phyloP scores from a whole-genome alignment of 2,329 filamentous ascomycete genomes.

The Calonectria ilicicola region DNA sequence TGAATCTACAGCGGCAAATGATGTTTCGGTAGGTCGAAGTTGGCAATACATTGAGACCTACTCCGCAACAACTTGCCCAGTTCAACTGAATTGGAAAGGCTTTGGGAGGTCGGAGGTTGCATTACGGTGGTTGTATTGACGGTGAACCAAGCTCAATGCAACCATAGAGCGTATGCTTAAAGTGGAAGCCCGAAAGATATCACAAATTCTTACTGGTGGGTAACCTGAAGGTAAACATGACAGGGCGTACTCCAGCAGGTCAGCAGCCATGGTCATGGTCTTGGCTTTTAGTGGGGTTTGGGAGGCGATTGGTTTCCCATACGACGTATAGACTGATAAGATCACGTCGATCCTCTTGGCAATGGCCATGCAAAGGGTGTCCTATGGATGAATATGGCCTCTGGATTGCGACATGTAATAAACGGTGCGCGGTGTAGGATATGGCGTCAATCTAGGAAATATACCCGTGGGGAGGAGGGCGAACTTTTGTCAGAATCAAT shows the following conservation, averaged over 20 bases:
- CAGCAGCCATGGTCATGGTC: neutral
- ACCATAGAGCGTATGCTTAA: neutral
- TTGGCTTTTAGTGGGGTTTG: neutral
- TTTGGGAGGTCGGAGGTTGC: neutral
- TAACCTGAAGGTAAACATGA: neutral
- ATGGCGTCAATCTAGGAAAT: conserved; percentile 35
- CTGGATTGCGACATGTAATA: conserved; percentile 29
- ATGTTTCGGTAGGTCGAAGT: neutral
- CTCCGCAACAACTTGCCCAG: neutral
- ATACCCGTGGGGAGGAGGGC: conserved; percentile 19
- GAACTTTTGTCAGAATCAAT: conserved; percentile 30
- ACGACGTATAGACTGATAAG: neutral
- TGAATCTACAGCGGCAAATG: neutral
- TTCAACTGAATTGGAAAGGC: neutral
- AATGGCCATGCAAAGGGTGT: neutral
- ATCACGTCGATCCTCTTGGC: neutral
- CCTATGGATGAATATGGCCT: conserved; percentile 15
- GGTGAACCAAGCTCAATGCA: neutral
- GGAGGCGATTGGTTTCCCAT: neutral
- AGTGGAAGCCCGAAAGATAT: neutral
- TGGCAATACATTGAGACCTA: neutral
- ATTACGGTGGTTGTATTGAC: neutral
- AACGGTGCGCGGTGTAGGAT: neutral
- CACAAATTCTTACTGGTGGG: neutral
- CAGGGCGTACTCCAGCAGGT: neutral